Evolutionary conservation across 78 protist genomes (phyloP), one percentile per base, ranked within the genome.

Genomic region (Dictyostelium discoideum): DNA sequence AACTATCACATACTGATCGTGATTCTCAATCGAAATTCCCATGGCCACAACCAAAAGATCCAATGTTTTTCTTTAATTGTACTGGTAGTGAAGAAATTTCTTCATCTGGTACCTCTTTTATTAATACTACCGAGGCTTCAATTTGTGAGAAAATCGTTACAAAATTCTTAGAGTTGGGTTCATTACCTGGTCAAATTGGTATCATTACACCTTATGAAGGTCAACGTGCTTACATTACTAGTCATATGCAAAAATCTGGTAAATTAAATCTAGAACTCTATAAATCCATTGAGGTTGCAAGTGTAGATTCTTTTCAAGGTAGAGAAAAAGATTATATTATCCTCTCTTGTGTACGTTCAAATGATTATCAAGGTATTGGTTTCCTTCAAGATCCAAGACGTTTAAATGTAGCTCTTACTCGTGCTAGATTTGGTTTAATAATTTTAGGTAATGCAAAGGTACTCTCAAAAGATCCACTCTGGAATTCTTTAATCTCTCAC

Each of bases 161-260:
- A 10, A 92, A 78, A 8, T 83, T 99, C 77, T 48, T 99, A 26
- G 81, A 93, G 24, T 50, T 92, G 0, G 99, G 99, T 18, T 90
- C 99, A 20, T 83, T 22, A 14, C 99, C 99, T 5, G 87, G 67
- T 11, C 99, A 99, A 87, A 98, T 99, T 57, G 99, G 99, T 86
- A 97, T 99, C 85, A 96, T 99, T 95, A 99, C 99, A 22, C 99
- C 99, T 9, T 99, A 99, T 92, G 99, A 98, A 48, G 99, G 99
- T 13, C 99, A 99, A 96, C 98, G 99, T 44, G 99, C 99, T 3
- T 98, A 94, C 97, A 48, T 99, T 42, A 97, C 98, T 42, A 60
- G 82, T 81, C 87, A 90, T 87, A 98, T 99, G 99, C 92, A 73
- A 69, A 85, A 88, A 44, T 57, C 93, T 37, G 99, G 99, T 42